Base-by-base conservation (phyloP, 371 early-diverging fungal species). In the Saksenaea oblongispora region DNA sequence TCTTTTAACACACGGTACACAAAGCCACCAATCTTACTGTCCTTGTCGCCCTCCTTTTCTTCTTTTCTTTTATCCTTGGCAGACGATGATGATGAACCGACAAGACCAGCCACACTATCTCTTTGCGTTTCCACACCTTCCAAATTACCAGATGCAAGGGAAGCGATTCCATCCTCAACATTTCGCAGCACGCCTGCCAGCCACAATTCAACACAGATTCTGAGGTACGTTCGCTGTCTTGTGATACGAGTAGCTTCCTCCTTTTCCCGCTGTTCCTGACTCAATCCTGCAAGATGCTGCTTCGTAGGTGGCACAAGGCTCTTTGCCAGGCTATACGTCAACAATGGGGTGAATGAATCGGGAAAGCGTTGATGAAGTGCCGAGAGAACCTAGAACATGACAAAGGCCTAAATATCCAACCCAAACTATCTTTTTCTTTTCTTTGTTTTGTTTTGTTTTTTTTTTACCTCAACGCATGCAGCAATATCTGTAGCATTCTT, bases 351-450 rank as follows among this genome's bases (percentile, higher is more conserved):
- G 64, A 97, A 97, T 8, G 87, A 83, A 37, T 87, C 88, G 0
- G 92, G 88, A 76, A 95, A 97, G 9, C 98, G 86, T 69, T 91
- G 91, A 71, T 98, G 97, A n/a, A 97, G 73, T 1, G 93, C 87
- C 10, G 94, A 93, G 26, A 91, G 76, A 31, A 96, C 86, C 89
- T 89, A 59, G n/a, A n/a, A n/a, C n/a, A n/a, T n/a, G 7, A 1
- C 22, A 54, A 36, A 54, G 14, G 34, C 17, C 14, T 34, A 2
- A 1, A 2, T 41, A 28, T 18, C 14, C 15, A 17, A 56, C 1
- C 13, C 2, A 61, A 22, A 47, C 51, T 11, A 47, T 26, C 51
- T 41, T 14, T 14, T 41, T n/a, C 28, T 34, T 22, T 54, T 31
- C 54, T 58, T 82, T n/a, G n/a, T n/a, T n/a, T n/a, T n/a, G n/a